Evolutionary conservation across 176 grass and related monocot genomes (phyloP).

Genomic region (Rhynchospora tenuis): DNA sequence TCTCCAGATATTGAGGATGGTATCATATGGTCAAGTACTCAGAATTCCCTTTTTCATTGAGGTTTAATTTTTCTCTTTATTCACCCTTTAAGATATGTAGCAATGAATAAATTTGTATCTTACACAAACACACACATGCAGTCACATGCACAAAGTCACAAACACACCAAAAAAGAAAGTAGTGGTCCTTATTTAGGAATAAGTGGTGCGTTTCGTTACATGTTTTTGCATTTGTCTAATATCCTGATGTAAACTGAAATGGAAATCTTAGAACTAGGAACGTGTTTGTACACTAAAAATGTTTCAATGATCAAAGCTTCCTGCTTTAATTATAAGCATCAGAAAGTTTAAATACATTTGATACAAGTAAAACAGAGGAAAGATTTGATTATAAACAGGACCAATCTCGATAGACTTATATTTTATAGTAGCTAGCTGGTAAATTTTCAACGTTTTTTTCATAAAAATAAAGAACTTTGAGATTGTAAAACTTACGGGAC

Average conservation of each 20-base stretch:
- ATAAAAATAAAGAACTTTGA: background rate
- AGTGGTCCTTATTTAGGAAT: conserved; percentile 5
- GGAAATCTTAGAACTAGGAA: background rate
- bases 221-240: background rate
- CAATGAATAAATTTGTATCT: background rate
- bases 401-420: background rate
- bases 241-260: background rate
- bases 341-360: background rate
- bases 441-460: background rate
- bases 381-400: background rate
- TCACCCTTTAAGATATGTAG: background rate
- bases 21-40: background rate
- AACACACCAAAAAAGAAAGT: background rate
- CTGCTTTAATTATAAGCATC: background rate
- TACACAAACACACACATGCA: background rate
- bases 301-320: background rate
- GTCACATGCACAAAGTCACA: background rate
- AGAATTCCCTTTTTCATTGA: background rate
- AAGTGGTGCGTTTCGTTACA: background rate
- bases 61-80: background rate
- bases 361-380: background rate
- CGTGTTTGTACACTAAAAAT: background rate
- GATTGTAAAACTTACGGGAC: conserved; percentile 38
- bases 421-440: background rate
- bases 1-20: conserved; percentile 2